phyloP scores from a whole-genome alignment of 2,329 filamentous ascomycete species.

The Aspergillus sp. region DNA sequence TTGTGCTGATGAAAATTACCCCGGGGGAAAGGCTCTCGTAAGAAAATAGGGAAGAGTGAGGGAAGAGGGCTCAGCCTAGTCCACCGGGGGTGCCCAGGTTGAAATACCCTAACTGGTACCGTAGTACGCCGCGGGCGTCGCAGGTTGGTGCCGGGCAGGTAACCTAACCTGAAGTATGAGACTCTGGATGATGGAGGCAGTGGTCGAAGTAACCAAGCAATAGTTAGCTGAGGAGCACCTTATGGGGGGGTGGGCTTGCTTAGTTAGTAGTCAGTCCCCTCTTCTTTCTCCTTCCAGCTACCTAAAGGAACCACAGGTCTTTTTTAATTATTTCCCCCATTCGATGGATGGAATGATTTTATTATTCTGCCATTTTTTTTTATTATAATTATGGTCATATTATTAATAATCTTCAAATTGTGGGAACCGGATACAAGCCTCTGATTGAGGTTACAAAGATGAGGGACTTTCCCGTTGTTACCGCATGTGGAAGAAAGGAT shows the following conservation, averaged over 20 bases:
- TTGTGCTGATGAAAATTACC: background rate
- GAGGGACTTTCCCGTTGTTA: constrained; percentile 16
- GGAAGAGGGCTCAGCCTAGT: constrained; percentile 1
- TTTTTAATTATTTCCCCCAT: constrained; percentile 3
- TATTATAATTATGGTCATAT: constrained; percentile 4
- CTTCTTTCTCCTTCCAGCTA: background rate
- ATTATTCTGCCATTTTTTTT: background rate
- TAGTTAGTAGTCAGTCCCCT: background rate
- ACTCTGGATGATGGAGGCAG: background rate
- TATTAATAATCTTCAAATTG: constrained; percentile 13
- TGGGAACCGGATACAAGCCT: constrained; percentile 6
- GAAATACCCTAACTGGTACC: constrained; percentile 20
- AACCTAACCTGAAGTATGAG: constrained; percentile 1
- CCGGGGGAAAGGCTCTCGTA: background rate
- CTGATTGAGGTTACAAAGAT: constrained; percentile 13
- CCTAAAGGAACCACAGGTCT: constrained; percentile 9
- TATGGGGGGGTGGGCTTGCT: constrained; percentile 3
- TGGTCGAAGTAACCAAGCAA: constrained; percentile 1
- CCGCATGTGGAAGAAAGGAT: constrained; percentile 15
- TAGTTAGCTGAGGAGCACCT: background rate
- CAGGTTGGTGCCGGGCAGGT: constrained; percentile 7
- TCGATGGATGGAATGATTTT: constrained; percentile 1
- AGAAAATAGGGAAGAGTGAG: background rate
- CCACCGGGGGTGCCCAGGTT: constrained; percentile 21
- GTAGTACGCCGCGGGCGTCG: constrained; percentile 1